Evolutionary conservation across 495 filamentous ascomycete species (phyloP).

Genomic region (Xylaria nigripes): DNA sequence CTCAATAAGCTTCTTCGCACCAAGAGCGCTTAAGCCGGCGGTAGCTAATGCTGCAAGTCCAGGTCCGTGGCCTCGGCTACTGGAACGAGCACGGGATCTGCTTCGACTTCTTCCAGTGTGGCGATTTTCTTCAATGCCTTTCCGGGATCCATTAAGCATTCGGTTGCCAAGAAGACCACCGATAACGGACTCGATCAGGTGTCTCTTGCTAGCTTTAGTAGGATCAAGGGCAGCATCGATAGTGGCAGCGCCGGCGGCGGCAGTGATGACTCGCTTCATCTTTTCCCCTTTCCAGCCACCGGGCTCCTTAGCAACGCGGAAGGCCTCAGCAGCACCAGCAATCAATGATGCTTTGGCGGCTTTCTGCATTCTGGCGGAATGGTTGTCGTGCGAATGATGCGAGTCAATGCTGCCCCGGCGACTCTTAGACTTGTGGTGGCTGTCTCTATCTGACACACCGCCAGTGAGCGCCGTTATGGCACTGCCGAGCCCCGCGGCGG

Average conservation of each 20-base stretch:
- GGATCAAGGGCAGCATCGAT: slow-evolving; percentile 70
- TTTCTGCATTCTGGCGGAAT: slow-evolving; percentile 57
- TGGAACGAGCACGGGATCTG: slow-evolving; percentile 45
- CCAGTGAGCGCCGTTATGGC: slow-evolving; percentile 46
- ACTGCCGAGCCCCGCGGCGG: slow-evolving; percentile 58
- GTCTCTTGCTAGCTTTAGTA: slow-evolving; percentile 63
- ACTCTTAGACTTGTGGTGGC: slow-evolving; percentile 41
- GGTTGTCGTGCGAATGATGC: slow-evolving; percentile 29
- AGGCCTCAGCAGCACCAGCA: slow-evolving; percentile 81
- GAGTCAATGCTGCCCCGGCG: slow-evolving; percentile 38
- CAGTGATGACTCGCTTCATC: slow-evolving; percentile 78
- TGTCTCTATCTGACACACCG: slow-evolving; percentile 37
- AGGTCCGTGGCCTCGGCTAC: slow-evolving; percentile 32
- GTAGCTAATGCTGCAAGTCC: slow-evolving; percentile 61
- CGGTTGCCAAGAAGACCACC: slow-evolving; percentile 79
- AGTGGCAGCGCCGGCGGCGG: slow-evolving; percentile 74
- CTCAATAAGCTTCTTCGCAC: slow-evolving; percentile 70
- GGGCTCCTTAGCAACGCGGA: slow-evolving; percentile 75
- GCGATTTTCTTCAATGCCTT: slow-evolving; percentile 48
- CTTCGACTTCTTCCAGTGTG: slow-evolving; percentile 44
- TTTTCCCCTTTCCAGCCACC: slow-evolving; percentile 80
- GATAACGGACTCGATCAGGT: slow-evolving; percentile 64
- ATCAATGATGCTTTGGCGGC: slow-evolving; percentile 79
- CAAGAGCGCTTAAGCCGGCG: slow-evolving; percentile 66
- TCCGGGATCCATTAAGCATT: slow-evolving; percentile 65